Percentiles rank a stretch among this genome's conserved stretches.
These are phyloP conservation scores for Plantago ovata DNA, from an alignment of 257 asterid species.

Conservation along the genomic window DNA sequence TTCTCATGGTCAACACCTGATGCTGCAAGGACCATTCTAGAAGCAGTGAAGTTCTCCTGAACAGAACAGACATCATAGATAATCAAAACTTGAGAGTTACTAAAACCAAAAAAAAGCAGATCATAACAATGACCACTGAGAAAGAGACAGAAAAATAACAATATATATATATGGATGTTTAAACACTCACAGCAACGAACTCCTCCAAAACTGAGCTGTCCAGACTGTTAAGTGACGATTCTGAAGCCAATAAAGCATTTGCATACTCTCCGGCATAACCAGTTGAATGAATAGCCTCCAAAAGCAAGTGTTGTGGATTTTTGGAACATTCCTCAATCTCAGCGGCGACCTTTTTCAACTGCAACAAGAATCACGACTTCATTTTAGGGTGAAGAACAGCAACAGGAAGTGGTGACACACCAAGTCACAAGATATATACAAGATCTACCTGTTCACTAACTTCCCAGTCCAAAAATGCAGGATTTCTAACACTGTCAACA, in stretches of 20 bases:
- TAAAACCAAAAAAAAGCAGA: constrained; percentile 7
- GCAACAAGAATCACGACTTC: constrained; percentile 22
- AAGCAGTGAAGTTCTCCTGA: constrained; percentile 73
- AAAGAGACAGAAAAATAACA: background rate
- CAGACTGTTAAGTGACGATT: constrained; percentile 49
- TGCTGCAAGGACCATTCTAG: constrained; percentile 87
- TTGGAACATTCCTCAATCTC: constrained; percentile 66
- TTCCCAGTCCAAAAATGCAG: constrained; percentile 95
- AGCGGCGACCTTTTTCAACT: constrained; percentile 56
- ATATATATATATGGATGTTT: background rate
- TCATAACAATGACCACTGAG: constrained; percentile 7
- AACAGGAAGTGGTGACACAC: background rate
- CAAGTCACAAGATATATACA: constrained; percentile 14
- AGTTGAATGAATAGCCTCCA: constrained; percentile 80
- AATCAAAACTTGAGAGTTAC: constrained; percentile 15
- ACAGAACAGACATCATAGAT: constrained; percentile 20
- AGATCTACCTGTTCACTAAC: constrained; percentile 80
- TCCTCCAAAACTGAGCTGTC: constrained; percentile 66
- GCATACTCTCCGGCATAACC: constrained; percentile 71
- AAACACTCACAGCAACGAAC: constrained; percentile 67
- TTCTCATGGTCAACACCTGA: constrained; percentile 86
- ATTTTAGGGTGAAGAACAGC: constrained; percentile 3
- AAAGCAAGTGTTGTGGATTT: constrained; percentile 69
- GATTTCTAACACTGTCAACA: constrained; percentile 75
- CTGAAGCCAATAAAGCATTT: constrained; percentile 67